phyloP scores from a whole-genome alignment of 768 basidiomycete species.

The Termitomyces sp. region DNA sequence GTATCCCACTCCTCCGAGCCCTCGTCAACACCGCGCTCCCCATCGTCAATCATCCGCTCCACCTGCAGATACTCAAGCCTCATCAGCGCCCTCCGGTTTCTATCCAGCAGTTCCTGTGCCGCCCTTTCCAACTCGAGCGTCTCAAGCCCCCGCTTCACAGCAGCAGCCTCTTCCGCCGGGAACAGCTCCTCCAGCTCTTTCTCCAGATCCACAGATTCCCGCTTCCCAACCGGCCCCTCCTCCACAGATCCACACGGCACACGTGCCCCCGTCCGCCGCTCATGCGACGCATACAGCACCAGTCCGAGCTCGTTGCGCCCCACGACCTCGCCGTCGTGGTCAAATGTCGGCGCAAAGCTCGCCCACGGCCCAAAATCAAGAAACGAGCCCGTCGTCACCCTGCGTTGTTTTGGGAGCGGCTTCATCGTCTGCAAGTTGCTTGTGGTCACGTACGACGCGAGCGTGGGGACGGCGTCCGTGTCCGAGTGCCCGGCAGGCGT shows the following conservation, averaged over 20 bases:
- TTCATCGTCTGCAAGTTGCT: slow-evolving; percentile 34
- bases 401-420: slow-evolving; percentile 43
- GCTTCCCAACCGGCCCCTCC: slow-evolving; percentile 4
- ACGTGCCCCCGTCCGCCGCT: slow-evolving; percentile 13
- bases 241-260: slow-evolving; percentile 21
- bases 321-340: slow-evolving; percentile 70
- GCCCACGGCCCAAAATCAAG: slow-evolving; percentile 74
- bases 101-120: slow-evolving; percentile 60
- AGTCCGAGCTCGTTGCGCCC: slow-evolving; percentile 59
- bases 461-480: slow-evolving; percentile 33
- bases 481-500: slow-evolving; percentile 38
- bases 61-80: slow-evolving; percentile 64
- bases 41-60: slow-evolving; percentile 42
- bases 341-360: slow-evolving; percentile 75
- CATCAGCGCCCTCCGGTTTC: slow-evolving; percentile 57
- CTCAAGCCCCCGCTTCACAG: slow-evolving; percentile 55
- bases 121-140: slow-evolving; percentile 63
- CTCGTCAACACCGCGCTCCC: slow-evolving; percentile 34
- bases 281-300: slow-evolving; percentile 45
- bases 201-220: slow-evolving; percentile 24
- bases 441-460: slow-evolving; percentile 52
- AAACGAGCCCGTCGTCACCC: slow-evolving; percentile 59
- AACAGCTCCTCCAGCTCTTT: slow-evolving; percentile 48
- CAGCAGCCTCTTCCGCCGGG: slow-evolving; percentile 45
- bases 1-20: slow-evolving; percentile 81